Conservation (phyloP, 768 basidiomycete genomes). For the Tulasnella calospora region DNA sequence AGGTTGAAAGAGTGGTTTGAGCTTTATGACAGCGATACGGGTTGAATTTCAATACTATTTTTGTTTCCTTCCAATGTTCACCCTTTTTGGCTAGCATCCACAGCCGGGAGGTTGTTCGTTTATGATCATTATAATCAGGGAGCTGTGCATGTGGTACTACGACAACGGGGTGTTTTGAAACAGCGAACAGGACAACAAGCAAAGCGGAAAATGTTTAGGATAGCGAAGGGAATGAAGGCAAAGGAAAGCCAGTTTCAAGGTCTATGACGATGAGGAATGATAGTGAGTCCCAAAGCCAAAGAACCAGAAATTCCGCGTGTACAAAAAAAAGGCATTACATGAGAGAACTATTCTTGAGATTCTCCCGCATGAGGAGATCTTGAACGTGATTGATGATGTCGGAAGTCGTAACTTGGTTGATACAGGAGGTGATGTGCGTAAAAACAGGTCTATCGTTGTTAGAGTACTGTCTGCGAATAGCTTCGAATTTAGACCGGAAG, state of each 20-base stretch:
- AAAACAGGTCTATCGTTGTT: conserved; percentile 1
- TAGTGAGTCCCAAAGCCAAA: not conserved
- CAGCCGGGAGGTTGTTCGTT: not conserved
- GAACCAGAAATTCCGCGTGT: not conserved
- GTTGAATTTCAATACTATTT: not conserved
- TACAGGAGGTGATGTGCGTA: conserved; percentile 18
- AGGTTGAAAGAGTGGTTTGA: not conserved
- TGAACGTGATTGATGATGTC: conserved; percentile 18
- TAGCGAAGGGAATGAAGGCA: not conserved
- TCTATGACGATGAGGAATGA: not conserved
- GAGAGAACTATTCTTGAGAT: conserved; percentile 20
- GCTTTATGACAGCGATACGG: not conserved
- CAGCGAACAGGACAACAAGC: not conserved
- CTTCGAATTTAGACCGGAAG: conserved; percentile 24
- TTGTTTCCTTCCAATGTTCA: not conserved
- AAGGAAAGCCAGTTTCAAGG: not conserved
- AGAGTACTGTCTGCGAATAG: conserved; percentile 9
- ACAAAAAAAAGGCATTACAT: conserved; percentile 10
- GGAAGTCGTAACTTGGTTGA: conserved; percentile 14
- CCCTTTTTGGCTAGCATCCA: not conserved
- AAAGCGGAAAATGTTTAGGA: not conserved
- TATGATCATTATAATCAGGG: conserved; percentile 1
- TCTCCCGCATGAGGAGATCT: conserved; percentile 22
- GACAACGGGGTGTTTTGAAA: not conserved
- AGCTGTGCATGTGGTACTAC: not conserved